These are phyloP conservation scores for Nannizziopsis barbatae DNA, from an alignment of 2,329 filamentous ascomycete genomes.

Conservation along the genomic window DNA sequence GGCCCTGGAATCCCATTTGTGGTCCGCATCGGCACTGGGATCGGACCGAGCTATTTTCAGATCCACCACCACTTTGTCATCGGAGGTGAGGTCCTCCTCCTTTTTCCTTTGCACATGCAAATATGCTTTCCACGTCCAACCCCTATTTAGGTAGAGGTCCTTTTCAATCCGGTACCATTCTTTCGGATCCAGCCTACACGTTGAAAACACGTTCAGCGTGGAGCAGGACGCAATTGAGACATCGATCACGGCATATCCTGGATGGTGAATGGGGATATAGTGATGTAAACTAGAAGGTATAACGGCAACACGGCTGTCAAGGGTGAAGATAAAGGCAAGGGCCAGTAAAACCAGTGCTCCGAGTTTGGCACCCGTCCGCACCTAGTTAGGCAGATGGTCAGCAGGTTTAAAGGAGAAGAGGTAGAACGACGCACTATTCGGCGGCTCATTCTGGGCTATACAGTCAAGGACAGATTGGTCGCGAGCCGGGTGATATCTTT, in stretches of 20 bases:
- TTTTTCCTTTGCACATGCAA: slow-evolving; percentile 72
- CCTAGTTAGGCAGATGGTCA: slow-evolving; percentile 28
- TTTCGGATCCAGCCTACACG: slow-evolving; percentile 59
- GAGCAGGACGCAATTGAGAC: slow-evolving; percentile 68
- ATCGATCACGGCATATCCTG: slow-evolving; percentile 76
- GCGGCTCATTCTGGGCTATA: slow-evolving; percentile 30
- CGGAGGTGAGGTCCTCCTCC: slow-evolving; percentile 64
- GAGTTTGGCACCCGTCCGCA: slow-evolving; percentile 64
- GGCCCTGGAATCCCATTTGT: slow-evolving; percentile 64
- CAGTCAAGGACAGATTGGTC: not conserved
- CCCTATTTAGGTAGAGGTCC: slow-evolving; percentile 67
- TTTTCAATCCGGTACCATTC: slow-evolving; percentile 81
- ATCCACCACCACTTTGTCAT: slow-evolving; percentile 71
- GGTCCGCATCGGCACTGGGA: slow-evolving; percentile 48
- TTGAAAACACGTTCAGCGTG: slow-evolving; percentile 59
- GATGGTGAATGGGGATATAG: slow-evolving; percentile 74
- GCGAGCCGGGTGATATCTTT: slow-evolving; percentile 2
- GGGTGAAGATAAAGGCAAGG: slow-evolving; percentile 62
- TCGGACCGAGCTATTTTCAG: slow-evolving; percentile 62
- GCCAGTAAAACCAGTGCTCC: slow-evolving; percentile 53
- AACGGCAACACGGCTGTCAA: slow-evolving; percentile 81
- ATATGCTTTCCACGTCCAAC: slow-evolving; percentile 66
- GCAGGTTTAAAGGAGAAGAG: slow-evolving; percentile 4
- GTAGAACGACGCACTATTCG: slow-evolving; percentile 28
- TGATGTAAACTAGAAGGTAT: slow-evolving; percentile 76